Base-by-base conservation (phyloP, 345 rosid species). In the Viola odorata region DNA sequence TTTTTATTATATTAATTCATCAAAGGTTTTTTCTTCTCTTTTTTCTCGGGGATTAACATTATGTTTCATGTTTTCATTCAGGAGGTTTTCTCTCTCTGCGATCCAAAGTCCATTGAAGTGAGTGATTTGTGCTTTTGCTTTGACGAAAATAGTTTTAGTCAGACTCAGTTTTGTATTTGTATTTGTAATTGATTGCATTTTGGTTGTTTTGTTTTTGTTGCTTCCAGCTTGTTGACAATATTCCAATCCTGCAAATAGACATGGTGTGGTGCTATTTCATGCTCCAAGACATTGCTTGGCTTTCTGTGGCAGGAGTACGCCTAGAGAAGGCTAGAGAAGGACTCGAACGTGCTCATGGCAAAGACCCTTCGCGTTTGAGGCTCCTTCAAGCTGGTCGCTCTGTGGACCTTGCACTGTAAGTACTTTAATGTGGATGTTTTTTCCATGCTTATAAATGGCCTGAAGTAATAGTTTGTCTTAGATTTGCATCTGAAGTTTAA, bases 181-280 rank as follows among this genome's bases (percentile, higher is more conserved):
- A 55, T 41, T 12, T 37, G 5, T 14, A 11, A 5, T 1, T 50
- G 39, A 12, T 63, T 41, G 17, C 32, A 5, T 62, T 64, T 37
- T 69, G 62, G 45, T 55, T 37, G 14, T 53, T 50, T 64, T 23
- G 32, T 23, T 23, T 23, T 23, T 23, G 57, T 51, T 69, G 37
- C 50, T 72, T 78, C 37, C 85, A 92, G 98, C 69, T 84, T 60
- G 81, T 87, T 70, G 97, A 92, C 76, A 92, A 89, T 69, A 81
- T 89, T 71, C 85, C 98, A 40, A 85, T 92, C 50, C 78, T 92
- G 79, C 91, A 92, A 82, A 84, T 92, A 74, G 97, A 92, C 87
- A 87, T 89, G 81, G 98, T 90, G 12, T 92, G 98, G 98, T 92
- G 97, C 73, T 89, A 85, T 70, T 92, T 89, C 82, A 78, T 87